These are phyloP conservation scores for Lathyrus sativus DNA, from an alignment of 306 rosid genomes.

Conservation along the genomic window DNA sequence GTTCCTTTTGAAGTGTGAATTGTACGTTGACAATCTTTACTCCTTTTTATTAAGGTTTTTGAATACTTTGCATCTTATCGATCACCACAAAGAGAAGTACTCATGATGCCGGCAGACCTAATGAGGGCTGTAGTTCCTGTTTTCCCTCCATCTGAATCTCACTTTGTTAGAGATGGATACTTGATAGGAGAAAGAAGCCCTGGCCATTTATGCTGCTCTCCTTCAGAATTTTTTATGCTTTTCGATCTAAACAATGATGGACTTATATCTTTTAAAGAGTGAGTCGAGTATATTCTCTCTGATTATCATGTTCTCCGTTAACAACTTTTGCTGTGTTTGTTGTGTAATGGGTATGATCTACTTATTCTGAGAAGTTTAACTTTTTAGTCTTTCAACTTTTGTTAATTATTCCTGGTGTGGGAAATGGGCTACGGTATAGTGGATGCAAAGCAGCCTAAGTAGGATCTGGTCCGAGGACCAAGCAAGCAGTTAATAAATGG, in stretches of 20 bases:
- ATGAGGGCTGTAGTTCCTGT: constrained; percentile 97
- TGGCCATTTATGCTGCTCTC: constrained; percentile 69
- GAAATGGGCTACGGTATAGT: constrained; percentile 24
- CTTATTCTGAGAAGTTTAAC: background rate
- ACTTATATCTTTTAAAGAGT: constrained; percentile 87
- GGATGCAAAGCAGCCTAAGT: constrained; percentile 32
- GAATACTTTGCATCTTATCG: constrained; percentile 85
- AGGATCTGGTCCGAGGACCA: constrained; percentile 15
- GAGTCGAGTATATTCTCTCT: constrained; percentile 41
- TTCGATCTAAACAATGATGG: constrained; percentile 79
- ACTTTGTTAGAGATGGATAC: constrained; percentile 89
- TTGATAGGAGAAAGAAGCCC: constrained; percentile 85
- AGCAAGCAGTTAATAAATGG: constrained; percentile 23
- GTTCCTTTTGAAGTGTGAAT: constrained; percentile 16
- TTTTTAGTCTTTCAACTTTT: background rate
- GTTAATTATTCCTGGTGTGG: constrained; percentile 12
- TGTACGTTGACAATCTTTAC: constrained; percentile 35
- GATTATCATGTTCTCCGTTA: constrained; percentile 1
- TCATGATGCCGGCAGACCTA: constrained; percentile 79
- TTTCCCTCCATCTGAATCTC: constrained; percentile 94
- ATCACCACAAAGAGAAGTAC: constrained; percentile 67
- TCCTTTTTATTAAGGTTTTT: constrained; percentile 63
- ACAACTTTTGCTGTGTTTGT: too few species aligned
- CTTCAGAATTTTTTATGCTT: constrained; percentile 82
- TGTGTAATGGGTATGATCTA: too few species aligned